Conservation (phyloP, 768 basidiomycete genomes). For the Suillus tomentosus region DNA sequence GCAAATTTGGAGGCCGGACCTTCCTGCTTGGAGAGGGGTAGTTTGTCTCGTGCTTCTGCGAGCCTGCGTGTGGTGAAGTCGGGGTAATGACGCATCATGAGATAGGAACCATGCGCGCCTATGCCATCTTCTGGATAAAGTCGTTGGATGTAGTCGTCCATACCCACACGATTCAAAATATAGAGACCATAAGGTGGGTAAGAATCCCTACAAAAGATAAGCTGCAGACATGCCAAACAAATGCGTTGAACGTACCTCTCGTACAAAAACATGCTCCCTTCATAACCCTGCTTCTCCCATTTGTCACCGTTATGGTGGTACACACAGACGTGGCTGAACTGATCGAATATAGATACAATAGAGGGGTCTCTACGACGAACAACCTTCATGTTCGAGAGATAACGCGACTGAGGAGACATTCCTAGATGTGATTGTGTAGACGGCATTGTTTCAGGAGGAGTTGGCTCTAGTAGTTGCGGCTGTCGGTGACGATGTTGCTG, state of each 20-base stretch:
- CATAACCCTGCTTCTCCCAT: conserved; percentile 83
- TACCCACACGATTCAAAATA: conserved; percentile 80
- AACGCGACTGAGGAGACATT: conserved; percentile 68
- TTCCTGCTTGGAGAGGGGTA: conserved; percentile 27
- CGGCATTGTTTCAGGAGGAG: conserved; percentile 16
- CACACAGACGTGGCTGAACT: conserved; percentile 85
- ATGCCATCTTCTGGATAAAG: conserved; percentile 81
- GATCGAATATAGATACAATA: conserved; percentile 80
- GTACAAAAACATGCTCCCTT: conserved; percentile 89
- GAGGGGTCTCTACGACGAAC: conserved; percentile 77
- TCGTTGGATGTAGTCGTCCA: conserved; percentile 73
- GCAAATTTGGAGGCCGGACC: conserved; percentile 49
- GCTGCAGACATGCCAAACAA: neutral
- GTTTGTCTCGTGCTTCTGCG: conserved; percentile 33
- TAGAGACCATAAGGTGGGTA: conserved; percentile 87
- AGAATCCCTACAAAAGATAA: conserved; percentile 48
- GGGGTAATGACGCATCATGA: conserved; percentile 75
- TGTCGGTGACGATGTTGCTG: conserved; percentile 5
- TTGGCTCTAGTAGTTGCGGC: conserved; percentile 9
- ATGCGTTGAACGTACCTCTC: conserved; percentile 59
- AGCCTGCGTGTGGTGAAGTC: conserved; percentile 60
- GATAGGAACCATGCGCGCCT: conserved; percentile 56
- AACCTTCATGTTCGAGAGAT: conserved; percentile 79
- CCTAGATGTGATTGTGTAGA: conserved; percentile 31
- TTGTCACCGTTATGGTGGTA: conserved; percentile 73